Conservation (phyloP, 805 yeast species). For the Nakazawaea siamensis region DNA sequence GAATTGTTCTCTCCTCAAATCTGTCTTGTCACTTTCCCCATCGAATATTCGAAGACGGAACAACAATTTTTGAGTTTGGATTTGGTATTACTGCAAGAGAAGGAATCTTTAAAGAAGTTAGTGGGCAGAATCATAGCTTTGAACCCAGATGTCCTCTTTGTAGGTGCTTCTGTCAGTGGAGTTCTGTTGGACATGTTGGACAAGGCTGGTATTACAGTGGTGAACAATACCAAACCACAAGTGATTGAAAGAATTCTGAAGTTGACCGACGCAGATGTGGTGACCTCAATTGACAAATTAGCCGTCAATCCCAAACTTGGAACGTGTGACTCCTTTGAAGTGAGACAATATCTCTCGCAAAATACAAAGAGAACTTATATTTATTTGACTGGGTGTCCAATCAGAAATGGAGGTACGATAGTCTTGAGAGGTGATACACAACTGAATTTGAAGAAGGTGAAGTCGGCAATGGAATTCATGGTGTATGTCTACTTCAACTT, state of each 20-base stretch:
- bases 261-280: slow-evolving; percentile 77
- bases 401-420: slow-evolving; percentile 75
- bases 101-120: slow-evolving; percentile 73
- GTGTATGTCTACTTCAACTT: slow-evolving; percentile 72
- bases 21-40: slow-evolving; percentile 77
- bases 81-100: slow-evolving; percentile 80
- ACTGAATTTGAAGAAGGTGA: slow-evolving; percentile 54
- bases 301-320: slow-evolving; percentile 72
- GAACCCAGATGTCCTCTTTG: slow-evolving; percentile 70
- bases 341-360: slow-evolving; percentile 52
- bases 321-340: slow-evolving; percentile 62
- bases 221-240: slow-evolving; percentile 71
- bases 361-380: slow-evolving; percentile 60
- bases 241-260: slow-evolving; percentile 73
- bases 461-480: slow-evolving; percentile 75
- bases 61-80: slow-evolving; percentile 77
- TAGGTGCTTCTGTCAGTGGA: slow-evolving; percentile 77
- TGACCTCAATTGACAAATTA: slow-evolving; percentile 77
- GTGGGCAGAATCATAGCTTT: slow-evolving; percentile 72
- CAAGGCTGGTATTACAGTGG: slow-evolving; percentile 73
- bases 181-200: slow-evolving; percentile 66
- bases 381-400: slow-evolving; percentile 71
- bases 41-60: slow-evolving; percentile 73
- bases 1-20: slow-evolving; percentile 61
- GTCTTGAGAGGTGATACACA: slow-evolving; percentile 72